A percentile compares a stretch with the other conserved stretches of the same genome.
These are phyloP conservation scores for Plectranthus barbatus DNA, from an alignment of 257 asterid genomes.

Conservation along the genomic window DNA sequence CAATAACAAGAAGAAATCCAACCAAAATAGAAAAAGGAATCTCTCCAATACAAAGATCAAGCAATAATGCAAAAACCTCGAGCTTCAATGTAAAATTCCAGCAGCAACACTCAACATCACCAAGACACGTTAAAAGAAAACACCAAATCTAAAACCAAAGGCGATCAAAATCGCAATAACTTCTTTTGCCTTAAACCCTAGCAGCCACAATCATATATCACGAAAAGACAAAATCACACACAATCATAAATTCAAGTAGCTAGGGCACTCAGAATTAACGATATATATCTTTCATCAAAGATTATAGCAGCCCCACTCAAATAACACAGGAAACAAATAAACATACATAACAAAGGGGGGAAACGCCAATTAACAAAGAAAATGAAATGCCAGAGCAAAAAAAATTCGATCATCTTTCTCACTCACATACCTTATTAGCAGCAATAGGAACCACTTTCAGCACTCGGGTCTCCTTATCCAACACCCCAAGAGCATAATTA, in stretches of 20 bases:
- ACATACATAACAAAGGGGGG: too few relatives aligned
- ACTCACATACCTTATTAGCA: slow-evolving; percentile 35
- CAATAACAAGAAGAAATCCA: too few relatives aligned
- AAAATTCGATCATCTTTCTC: too few relatives aligned
- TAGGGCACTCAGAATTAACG: background rate
- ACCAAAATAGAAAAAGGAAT: background rate
- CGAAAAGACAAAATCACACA: background rate
- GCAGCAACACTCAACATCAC: too few relatives aligned
- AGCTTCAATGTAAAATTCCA: too few relatives aligned
- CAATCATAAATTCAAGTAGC: background rate
- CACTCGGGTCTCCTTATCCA: too few relatives aligned
- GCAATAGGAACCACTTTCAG: slow-evolving; percentile 57
- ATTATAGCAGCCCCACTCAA: background rate
- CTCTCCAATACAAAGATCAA: background rate
- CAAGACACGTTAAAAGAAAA: too few relatives aligned
- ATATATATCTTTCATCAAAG: background rate
- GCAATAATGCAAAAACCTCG: background rate
- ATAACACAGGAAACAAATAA: background rate
- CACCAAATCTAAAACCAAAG: too few relatives aligned
- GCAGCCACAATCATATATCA: background rate
- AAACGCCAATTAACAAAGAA: too few relatives aligned
- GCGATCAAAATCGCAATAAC: background rate
- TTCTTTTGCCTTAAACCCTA: too few relatives aligned
- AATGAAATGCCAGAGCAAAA: too few relatives aligned
- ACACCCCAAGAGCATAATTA: too few relatives aligned